A percentile compares a stretch with the other conserved stretches of the same genome.
phyloP scores from a whole-genome alignment of 139 green algal species.

The Haematococcus sp. region DNA sequence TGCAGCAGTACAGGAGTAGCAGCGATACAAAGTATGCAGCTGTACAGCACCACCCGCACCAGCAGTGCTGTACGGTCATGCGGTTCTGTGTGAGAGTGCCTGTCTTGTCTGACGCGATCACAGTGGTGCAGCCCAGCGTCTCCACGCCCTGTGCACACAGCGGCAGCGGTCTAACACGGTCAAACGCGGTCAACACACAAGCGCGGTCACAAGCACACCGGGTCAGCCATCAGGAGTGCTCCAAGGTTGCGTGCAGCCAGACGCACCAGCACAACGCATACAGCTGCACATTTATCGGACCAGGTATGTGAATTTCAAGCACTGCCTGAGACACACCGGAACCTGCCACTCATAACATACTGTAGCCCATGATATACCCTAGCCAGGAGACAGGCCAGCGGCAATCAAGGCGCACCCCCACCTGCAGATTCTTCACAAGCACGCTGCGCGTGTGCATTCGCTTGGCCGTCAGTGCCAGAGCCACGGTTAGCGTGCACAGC shows the following conservation, averaged over 20 bases:
- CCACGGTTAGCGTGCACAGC: slow-evolving; percentile 38
- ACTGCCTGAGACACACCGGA: too few relatives aligned
- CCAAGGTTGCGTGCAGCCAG: too few relatives aligned
- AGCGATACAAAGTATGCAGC: too few relatives aligned
- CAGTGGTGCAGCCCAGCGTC: slow-evolving; percentile 41
- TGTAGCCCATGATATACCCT: too few relatives aligned
- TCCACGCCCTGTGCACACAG: slow-evolving; percentile 53
- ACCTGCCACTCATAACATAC: too few relatives aligned
- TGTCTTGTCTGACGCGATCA: slow-evolving; percentile 50
- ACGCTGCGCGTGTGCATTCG: slow-evolving; percentile 40
- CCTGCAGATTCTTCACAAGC: slow-evolving; percentile 49
- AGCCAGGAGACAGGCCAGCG: too few relatives aligned
- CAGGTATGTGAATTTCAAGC: not conserved
- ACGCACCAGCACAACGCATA: not conserved
- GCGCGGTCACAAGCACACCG: too few relatives aligned
- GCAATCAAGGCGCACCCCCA: not conserved
- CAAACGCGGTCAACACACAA: too few relatives aligned
- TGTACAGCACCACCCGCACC: not conserved
- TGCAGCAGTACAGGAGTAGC: too few relatives aligned
- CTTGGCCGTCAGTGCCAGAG: slow-evolving; percentile 43
- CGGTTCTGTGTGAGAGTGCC: slow-evolving; percentile 51
- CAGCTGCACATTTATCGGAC: not conserved
- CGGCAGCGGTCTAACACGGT: slow-evolving; percentile 2
- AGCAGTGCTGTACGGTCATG: slow-evolving; percentile 57
- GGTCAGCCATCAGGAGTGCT: too few relatives aligned